Base-by-base conservation (phyloP, 2,329 filamentous ascomycete genomes). In the Hymenoscyphus occultus region DNA sequence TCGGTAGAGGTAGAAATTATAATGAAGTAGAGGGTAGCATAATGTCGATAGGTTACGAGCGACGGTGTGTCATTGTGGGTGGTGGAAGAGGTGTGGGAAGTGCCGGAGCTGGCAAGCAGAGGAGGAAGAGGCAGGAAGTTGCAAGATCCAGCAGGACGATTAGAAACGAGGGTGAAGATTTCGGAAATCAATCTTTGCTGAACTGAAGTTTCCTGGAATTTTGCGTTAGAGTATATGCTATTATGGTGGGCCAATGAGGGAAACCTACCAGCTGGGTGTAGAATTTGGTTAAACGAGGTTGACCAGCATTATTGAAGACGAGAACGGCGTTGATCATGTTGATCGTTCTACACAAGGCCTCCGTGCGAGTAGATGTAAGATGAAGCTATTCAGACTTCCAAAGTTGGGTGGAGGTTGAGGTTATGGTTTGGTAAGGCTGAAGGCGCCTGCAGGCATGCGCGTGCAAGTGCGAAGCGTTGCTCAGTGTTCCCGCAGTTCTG, bases 21-120 rank as follows among this genome's bases (percentile, higher is more conserved):
- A 78, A 99, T 99, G 81, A 99, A 99, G 80, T 96, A 98, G 67
- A 99, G 90, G 0, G 95, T 99, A 10, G 95, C 95, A 76, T 98
- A 99, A 83, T 97, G 92, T 65, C 95, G 92, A 83, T 99, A 99
- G 9, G 95, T 98, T 57, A 99, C 93, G 66, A 98, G 90, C 5
- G 93, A 95, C 10, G 95, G 95, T 12, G 93, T 90, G 79, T 98
- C 95, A 76, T 92, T 93, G 79, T 90, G 86, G 64, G 87, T 89
- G 84, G 64, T 88, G 79, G 32, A 86, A 78, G 39, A 85, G 83
- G 13, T 89, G 80, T 62, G 94, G 92, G 31, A 98, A 86, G 81
- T 81, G 79, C 87, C 78, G 56, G 89, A 85, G 45, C 82, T 81
- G 60, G 86, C 82, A 64, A 89, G 86, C 62, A 90, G 81, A 14